These are phyloP conservation scores for Camelina hispida DNA, from an alignment of 345 rosid genomes.

Conservation along the genomic window DNA sequence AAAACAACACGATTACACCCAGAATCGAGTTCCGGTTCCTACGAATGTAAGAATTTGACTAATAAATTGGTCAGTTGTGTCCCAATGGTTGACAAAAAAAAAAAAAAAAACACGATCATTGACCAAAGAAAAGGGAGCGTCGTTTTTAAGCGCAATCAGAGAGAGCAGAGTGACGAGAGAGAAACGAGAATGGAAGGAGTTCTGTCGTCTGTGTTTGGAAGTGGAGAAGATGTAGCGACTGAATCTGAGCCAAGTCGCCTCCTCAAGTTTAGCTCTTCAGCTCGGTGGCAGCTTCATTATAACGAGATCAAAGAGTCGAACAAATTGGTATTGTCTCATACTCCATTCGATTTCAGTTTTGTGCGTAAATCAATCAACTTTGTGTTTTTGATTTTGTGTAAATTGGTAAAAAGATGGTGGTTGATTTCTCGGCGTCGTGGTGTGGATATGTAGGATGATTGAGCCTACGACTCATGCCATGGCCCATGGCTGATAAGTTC, in stretches of 20 bases:
- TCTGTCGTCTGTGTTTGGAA: constrained; percentile 42
- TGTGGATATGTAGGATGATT: no score
- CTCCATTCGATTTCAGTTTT: neutral
- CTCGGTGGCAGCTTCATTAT: constrained; percentile 80
- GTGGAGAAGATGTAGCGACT: neutral
- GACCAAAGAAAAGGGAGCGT: neutral
- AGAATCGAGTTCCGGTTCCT: no score
- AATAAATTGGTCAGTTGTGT: no score
- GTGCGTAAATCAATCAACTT: neutral
- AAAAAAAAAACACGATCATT: neutral
- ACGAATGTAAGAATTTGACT: no score
- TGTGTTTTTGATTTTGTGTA: neutral
- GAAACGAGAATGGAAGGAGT: constrained; percentile 42
- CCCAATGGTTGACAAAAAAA: no score
- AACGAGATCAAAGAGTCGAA: constrained; percentile 58
- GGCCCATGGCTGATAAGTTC: no score
- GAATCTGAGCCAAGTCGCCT: constrained; percentile 50
- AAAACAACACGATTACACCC: no score
- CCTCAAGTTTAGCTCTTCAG: constrained; percentile 61
- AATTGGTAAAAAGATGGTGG: constrained; percentile 55
- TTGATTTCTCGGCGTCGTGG: constrained; percentile 81
- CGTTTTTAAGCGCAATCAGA: no score
- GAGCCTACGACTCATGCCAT: no score
- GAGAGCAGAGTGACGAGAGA: no score
- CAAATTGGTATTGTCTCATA: constrained; percentile 54